Base-by-base conservation (phyloP, 176 grass and related monocot genomes). In the Phyllostachys edulis region DNA sequence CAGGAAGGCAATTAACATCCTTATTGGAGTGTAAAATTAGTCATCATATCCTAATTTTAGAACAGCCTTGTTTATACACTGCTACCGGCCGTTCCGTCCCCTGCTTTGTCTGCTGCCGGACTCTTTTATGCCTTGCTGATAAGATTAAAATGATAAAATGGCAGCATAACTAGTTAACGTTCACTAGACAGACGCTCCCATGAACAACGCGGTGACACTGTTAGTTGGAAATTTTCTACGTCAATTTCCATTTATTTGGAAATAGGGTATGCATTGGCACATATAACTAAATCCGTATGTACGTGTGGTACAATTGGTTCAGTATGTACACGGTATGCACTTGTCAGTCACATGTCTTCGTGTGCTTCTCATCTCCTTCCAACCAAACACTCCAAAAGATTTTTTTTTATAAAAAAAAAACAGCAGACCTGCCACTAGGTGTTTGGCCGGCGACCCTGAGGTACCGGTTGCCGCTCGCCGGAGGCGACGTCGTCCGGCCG, bases 401-500 rank as follows among this genome's bases (percentile, higher is more conserved):
- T 9, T 9, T n/a, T n/a, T n/a, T n/a, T 44, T 2, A 10, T 3
- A 12, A 45, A 45, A 45, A 45, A 45, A 42, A 41, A 60, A 9
- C 29, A 38, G 44, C 14, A 62, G 27, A 24, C 17, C 16, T 54
- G 27, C 18, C 60, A 55, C 69, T 12, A 40, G 39, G 37, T 11
- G 77, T 9, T 45, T 12, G 44, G 44, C 10, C 10, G 10, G 64
- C 37, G 73, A 65, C 50, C 73, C 84, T 27, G 18, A 50, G 44
- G 71, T 81, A 69, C 79, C 71, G 9, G 9, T n/a, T 71, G 69
- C 20, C 46, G 21, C 16, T 71, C 63, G n/a, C 40, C 66, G 41
- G 75, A 55, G 29, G 3, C 21, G 67, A 71, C 10, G 54, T 51
- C 4, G 41, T 16, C 9, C 44, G 75, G 21, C 63, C 44, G 3